Evolutionary conservation across 2,329 filamentous ascomycete genomes (phyloP), one percentile per base, ranked within the genome.

Genomic region (Septoria petroselini): DNA sequence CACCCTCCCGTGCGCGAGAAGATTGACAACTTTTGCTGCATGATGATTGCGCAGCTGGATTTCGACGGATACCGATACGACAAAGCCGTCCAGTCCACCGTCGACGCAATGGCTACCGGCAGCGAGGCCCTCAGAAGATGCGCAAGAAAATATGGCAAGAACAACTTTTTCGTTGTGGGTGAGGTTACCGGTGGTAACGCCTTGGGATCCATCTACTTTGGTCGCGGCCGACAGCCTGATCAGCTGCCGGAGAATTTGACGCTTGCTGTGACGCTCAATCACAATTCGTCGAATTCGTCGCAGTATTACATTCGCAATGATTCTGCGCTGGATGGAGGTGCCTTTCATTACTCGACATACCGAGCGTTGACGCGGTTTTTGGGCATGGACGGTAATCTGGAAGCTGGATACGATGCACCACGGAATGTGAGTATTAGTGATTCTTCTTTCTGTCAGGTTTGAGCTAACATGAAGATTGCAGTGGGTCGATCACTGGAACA

Each of bases 21-120:
- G 57, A 65, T 84, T 34, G 74, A 77, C 53, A 73, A 73, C 25
- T 81, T 83, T 58, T 81, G 79, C 2, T 84, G 81, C 64, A 78
- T 83, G 62, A 72, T 77, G 7, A 81, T 84, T 50, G 66, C 70
- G 9, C 76, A 75, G 58, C 70, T 84, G 8, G 81, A 84, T 58
- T 76, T 84, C 47, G 81, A 84, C 60, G 81, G 80, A 1, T 82
- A 81, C 59, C 76, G 81, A 35, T 81, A 82, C 64, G 81, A 84
- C 65, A 84, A 84, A 64, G 81, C 80, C 1, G 75, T 77, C 1
- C 80, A 83, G 58, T 74, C 77, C 7, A 82, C 81, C 0, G 73
- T 82, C 5, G 81, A 83, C 59, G 76, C 80, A 1, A 71, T 81
- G 50, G 79, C 73, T 4, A 72, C 77, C 31, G 82, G 79, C 60